A percentile compares a stretch with the other conserved stretches of the same genome.
Conservation (phyloP, 2,329 filamentous ascomycete genomes). For the Emmonsia crescens region DNA sequence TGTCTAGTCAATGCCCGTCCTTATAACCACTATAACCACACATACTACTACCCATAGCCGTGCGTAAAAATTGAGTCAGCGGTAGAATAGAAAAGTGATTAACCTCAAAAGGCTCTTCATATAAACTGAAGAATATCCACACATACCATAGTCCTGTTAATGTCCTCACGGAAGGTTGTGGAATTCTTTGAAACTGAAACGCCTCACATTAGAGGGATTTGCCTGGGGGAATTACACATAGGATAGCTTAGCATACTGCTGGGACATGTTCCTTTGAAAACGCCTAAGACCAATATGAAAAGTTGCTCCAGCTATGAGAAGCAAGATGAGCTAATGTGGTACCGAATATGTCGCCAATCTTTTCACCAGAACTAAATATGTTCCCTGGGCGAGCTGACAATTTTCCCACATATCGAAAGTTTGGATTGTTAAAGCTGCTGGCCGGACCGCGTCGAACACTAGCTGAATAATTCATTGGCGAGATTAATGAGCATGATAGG, state of each 20-base stretch:
- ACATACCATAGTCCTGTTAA: not conserved
- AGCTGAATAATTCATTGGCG: not conserved
- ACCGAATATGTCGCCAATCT: too few species aligned
- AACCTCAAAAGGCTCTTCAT: not conserved
- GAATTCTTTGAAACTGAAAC: not conserved
- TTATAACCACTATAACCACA: not conserved
- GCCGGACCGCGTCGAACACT: too few species aligned
- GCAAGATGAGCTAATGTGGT: too few species aligned
- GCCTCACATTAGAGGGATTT: not conserved
- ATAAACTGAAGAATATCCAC: not conserved
- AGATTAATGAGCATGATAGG: not conserved
- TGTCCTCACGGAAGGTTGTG: not conserved
- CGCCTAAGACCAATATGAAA: too few species aligned
- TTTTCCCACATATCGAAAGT: too few species aligned
- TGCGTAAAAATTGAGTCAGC: not conserved
- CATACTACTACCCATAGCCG: not conserved
- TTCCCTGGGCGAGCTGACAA: too few species aligned
- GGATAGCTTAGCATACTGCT: not conserved
- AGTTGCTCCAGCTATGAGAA: too few species aligned
- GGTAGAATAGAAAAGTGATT: not conserved
- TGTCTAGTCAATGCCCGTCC: too few species aligned
- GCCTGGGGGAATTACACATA: not conserved
- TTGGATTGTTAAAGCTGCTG: too few species aligned
- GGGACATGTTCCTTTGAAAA: not conserved
- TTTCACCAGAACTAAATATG: too few species aligned